Evolutionary conservation across 495 filamentous ascomycete species (phyloP), one percentile per base, ranked within the genome.

Genomic region (Aspergillus indologenus): DNA sequence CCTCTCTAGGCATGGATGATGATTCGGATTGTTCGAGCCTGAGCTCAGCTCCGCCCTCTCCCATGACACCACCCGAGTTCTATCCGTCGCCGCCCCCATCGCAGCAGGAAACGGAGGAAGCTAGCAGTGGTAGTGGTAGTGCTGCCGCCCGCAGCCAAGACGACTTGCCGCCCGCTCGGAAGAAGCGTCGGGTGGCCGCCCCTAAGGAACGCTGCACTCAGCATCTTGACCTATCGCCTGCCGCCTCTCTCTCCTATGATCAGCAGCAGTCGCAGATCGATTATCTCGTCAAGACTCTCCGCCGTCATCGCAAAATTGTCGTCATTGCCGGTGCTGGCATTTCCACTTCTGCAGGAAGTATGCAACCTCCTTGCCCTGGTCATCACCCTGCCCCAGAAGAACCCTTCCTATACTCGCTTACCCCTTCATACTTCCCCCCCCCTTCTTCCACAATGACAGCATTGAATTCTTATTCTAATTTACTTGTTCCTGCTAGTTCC

Each of bases 321-420:
- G 91, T 96, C 45, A 90, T 98, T 72, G 93, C 93, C 29, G 94
- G 94, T 51, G 94, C 94, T 31, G 94, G 94, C 53, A 98, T 98
- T 60, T 98, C 94, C 40, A 93, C 95, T 15, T 90, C 92, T 47
- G 95, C 94, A 61, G 94, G 94, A 55, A 94, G 92, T 96, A 87
- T 65, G 90, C 87, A 56, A 65, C 56, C 55, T 59, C 55, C 59
- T 60, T 47, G 46, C 59, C 57, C 59, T 67, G 84, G 81, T 88
- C 89, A 29, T 65, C 48, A 51, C 23, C 23, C 18, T 21, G 3
- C 45, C 19, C 22, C 19, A n/a, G n/a, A n/a, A n/a, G n/a, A n/a
- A 14, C 19, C 45, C 45, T 47, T 11, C 17, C 19, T 47, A 29
- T 21, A 3, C 23, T 18, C n/a, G n/a, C n/a, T n/a, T n/a, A n/a